Percentiles rank a stretch among this genome's conserved stretches.
phyloP scores from a whole-genome alignment of 768 basidiomycete genomes.

The Suillus americanus region DNA sequence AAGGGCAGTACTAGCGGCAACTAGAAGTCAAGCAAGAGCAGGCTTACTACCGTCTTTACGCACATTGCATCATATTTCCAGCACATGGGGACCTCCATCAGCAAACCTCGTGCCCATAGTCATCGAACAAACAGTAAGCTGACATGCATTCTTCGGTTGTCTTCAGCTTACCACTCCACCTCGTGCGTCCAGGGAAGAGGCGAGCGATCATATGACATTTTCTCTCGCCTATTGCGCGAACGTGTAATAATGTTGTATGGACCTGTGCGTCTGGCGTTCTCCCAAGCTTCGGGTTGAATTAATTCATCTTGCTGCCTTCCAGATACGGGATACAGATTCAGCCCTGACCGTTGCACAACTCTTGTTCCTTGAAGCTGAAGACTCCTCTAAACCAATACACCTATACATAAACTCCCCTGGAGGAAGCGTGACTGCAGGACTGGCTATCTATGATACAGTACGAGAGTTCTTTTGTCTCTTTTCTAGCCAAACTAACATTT shows the following conservation, averaged over 20 bases:
- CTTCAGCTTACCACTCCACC: conserved; percentile 13
- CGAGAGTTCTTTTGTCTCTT: conserved; percentile 22
- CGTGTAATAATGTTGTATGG: conserved; percentile 96
- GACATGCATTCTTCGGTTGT: conserved; percentile 8
- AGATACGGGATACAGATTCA: conserved; percentile 92
- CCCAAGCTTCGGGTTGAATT: conserved; percentile 12
- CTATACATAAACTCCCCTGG: conserved; percentile 97
- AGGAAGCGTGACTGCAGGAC: conserved; percentile 91
- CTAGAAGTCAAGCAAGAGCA: conserved; percentile 17
- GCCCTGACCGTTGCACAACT: conserved; percentile 89
- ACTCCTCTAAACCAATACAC: conserved; percentile 91
- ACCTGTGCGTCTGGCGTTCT: conserved; percentile 55
- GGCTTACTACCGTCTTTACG: conserved; percentile 30
- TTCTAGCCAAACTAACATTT: conserved; percentile 18
- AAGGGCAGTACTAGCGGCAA: conserved; percentile 7
- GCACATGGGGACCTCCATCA: conserved; percentile 44
- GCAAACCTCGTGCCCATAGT: conserved; percentile 86
- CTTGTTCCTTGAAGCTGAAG: conserved; percentile 94
- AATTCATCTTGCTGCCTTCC: conserved; percentile 13
- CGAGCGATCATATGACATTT: conserved; percentile 93
- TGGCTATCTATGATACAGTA: conserved; percentile 98
- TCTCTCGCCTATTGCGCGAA: conserved; percentile 88
- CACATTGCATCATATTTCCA: conserved; percentile 54
- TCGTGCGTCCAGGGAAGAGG: conserved; percentile 62
- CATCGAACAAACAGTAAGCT: conserved; percentile 82